Evolutionary conservation across 805 yeast species (phyloP).

Genomic region (Cyberlindnera petersonii): DNA sequence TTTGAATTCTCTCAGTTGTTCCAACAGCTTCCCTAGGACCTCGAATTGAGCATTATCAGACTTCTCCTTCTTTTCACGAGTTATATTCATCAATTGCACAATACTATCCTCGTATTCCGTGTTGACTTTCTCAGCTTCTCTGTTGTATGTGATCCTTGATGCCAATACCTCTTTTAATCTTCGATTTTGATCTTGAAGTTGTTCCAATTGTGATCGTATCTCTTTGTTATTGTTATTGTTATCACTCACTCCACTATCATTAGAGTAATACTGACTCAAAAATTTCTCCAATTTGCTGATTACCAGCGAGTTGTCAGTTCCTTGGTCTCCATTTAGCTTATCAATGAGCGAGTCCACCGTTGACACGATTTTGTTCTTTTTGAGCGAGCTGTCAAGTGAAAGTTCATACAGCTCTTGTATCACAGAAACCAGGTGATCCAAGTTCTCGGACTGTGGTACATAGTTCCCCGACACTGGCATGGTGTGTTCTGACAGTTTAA

Average conservation of each 20-base stretch:
- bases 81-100: constrained; percentile 6
- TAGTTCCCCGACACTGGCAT: constrained; percentile 16
- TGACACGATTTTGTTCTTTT: constrained; percentile 16
- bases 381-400: constrained; percentile 3
- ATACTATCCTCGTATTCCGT: constrained; percentile 17
- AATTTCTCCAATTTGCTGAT: constrained; percentile 13
- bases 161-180: constrained; percentile 15
- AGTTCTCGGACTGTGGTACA: constrained; percentile 24
- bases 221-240: not conserved
- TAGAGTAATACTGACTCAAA: constrained; percentile 1
- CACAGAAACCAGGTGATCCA: constrained; percentile 17
- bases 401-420: constrained; percentile 11
- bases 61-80: constrained; percentile 8
- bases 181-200: constrained; percentile 16
- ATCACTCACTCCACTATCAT: constrained; percentile 1
- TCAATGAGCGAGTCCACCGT: constrained; percentile 18
- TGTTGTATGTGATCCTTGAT: constrained; percentile 8
- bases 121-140: constrained; percentile 9
- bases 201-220: constrained; percentile 7
- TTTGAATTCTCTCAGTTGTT: constrained; percentile 7
- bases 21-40: constrained; percentile 3
- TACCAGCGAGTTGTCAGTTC: constrained; percentile 5
- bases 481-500: no score
- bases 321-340: constrained; percentile 13
- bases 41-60: constrained; percentile 6